A percentile compares a stretch with the other conserved stretches of the same genome.
phyloP scores from a whole-genome alignment of 345 rosid genomes.

The Zanthoxylum bungeanum region DNA sequence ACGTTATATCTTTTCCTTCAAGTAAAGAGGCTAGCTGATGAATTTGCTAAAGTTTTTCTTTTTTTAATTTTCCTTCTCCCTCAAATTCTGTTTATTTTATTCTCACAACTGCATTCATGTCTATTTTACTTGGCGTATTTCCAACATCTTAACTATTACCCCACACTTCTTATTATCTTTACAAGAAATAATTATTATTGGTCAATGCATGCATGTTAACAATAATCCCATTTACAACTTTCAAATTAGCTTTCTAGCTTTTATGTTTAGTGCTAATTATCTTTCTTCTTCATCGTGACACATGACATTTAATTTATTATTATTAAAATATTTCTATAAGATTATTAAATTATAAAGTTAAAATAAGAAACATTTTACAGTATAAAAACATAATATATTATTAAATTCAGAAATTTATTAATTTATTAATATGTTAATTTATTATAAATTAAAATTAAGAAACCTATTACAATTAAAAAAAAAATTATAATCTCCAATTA shows the following conservation, averaged over 20 bases:
- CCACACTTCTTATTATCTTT: background rate
- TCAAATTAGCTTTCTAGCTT: background rate
- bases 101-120: background rate
- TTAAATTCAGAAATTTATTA: too few species aligned
- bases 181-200: background rate
- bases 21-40: background rate
- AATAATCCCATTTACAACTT: background rate
- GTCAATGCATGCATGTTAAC: background rate
- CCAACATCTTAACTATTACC: background rate
- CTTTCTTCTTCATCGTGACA: background rate
- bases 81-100: background rate
- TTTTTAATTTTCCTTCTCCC: background rate
- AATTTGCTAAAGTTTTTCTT: background rate
- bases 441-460: too few species aligned
- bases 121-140: constrained; percentile 3
- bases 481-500: too few species aligned
- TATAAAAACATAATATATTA: too few species aligned
- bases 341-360: too few species aligned
- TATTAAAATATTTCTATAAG: too few species aligned
- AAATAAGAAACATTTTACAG: too few species aligned
- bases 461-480: too few species aligned
- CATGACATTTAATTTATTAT: too few species aligned
- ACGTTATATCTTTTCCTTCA: constrained; percentile 1
- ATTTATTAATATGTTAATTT: too few species aligned
- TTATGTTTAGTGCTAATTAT: background rate